These are phyloP conservation scores for Penicillium freii DNA, from an alignment of 2,329 filamentous ascomycete species.

Conservation along the genomic window DNA sequence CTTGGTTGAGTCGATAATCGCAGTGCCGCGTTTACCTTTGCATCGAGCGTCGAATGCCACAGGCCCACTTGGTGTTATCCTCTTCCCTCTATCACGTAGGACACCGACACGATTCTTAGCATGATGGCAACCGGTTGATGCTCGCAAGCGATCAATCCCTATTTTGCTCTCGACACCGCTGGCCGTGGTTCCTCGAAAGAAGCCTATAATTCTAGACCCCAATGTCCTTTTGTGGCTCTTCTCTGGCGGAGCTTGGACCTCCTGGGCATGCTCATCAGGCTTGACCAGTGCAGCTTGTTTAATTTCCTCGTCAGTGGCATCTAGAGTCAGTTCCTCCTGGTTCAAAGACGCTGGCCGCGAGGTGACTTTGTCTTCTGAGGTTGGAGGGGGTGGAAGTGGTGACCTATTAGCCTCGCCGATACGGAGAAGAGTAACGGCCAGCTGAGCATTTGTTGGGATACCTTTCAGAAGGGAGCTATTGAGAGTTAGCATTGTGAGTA, in stretches of 20 bases:
- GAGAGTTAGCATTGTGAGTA: conserved; percentile 16
- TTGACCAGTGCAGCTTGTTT: conserved; percentile 59
- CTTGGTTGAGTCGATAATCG: conserved; percentile 55
- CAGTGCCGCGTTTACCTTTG: conserved; percentile 67
- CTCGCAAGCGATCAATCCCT: conserved; percentile 68
- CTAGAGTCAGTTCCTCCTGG: conserved; percentile 56
- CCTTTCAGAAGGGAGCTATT: conserved; percentile 71
- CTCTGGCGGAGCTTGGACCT: background rate
- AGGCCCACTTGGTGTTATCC: conserved; percentile 57
- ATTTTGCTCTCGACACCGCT: conserved; percentile 70
- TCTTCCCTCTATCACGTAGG: conserved; percentile 50
- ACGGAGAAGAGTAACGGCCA: conserved; percentile 75
- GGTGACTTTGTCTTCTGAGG: conserved; percentile 45
- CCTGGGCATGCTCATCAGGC: conserved; percentile 36
- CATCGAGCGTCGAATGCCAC: conserved; percentile 69
- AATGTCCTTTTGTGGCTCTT: conserved; percentile 35
- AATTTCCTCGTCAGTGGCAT: conserved; percentile 66
- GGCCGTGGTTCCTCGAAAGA: conserved; percentile 69
- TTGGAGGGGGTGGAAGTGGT: conserved; percentile 66
- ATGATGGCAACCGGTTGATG: conserved; percentile 57
- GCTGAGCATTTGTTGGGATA: conserved; percentile 81
- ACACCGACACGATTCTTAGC: conserved; percentile 72
- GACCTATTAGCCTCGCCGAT: conserved; percentile 79
- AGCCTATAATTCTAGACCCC: conserved; percentile 53
- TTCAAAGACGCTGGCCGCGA: conserved; percentile 53